phyloP scores from a whole-genome alignment of 768 basidiomycete genomes.

The Lentinula boryana region DNA sequence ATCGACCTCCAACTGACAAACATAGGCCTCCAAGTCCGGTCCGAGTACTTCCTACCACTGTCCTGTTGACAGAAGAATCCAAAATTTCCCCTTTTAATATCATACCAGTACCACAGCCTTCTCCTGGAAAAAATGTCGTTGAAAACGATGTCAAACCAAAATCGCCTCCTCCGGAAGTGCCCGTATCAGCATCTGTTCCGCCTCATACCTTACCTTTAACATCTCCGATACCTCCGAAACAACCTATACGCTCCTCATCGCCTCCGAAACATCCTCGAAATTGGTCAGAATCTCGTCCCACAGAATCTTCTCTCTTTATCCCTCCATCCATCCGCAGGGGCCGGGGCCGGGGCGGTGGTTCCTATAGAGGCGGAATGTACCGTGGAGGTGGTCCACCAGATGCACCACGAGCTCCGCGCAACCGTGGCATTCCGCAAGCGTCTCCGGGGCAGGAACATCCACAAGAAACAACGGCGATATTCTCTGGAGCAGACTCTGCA shows the following conservation, averaged over 20 bases:
- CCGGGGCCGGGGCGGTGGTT: neutral
- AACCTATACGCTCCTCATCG: neutral
- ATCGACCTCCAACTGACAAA: neutral
- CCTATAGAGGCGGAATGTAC: neutral
- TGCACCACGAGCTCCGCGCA: neutral
- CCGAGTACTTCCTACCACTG: neutral
- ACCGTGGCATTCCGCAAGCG: neutral
- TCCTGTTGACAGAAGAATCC: neutral
- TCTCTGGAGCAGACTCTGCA: neutral
- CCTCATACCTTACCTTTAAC: neutral
- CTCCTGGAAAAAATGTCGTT: neutral
- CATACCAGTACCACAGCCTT: neutral
- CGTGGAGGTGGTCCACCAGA: neutral
- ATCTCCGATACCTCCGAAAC: neutral
- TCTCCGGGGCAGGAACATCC: neutral
- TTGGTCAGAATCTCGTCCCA: neutral
- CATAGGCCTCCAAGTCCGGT: neutral
- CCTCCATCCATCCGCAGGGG: neutral
- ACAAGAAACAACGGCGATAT: neutral
- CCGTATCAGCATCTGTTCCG: neutral
- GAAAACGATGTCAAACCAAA: neutral
- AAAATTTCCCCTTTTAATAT: neutral
- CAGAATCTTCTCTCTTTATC: neutral
- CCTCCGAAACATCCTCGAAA: slow-evolving; percentile 4
- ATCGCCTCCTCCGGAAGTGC: neutral